Percentiles rank a stretch among this genome's conserved stretches.
Evolutionary conservation across 495 filamentous ascomycete genomes (phyloP).

Genomic region (Bacidia rubella): DNA sequence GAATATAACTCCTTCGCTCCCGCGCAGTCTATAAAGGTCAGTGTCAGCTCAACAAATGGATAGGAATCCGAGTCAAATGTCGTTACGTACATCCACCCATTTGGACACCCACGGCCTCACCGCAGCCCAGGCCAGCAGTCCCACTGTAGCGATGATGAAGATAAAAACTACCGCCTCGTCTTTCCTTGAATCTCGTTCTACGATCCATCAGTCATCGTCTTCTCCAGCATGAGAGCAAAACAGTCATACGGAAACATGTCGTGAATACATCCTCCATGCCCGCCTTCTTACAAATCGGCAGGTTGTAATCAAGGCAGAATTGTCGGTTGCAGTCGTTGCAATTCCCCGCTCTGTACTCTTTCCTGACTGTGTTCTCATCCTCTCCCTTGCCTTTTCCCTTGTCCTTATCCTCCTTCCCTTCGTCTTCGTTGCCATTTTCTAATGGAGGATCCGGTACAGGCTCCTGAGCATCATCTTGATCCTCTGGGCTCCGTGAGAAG

Average conservation of each 20-base stretch:
- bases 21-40: constrained; percentile 6
- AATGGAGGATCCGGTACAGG: neutral
- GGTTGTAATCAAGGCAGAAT: constrained; percentile 73
- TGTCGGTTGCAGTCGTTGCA: constrained; percentile 85
- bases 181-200: constrained; percentile 76
- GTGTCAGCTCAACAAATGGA: neutral
- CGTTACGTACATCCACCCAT: constrained; percentile 37
- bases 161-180: constrained; percentile 84
- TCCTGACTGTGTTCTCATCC: constrained; percentile 20
- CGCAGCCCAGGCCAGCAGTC: constrained; percentile 67
- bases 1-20: constrained; percentile 17
- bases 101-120: constrained; percentile 50
- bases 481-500: constrained; percentile 20
- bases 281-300: constrained; percentile 77
- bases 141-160: constrained; percentile 79
- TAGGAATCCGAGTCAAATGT: neutral
- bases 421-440: neutral
- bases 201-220: neutral
- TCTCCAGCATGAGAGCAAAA: neutral
- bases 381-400: neutral
- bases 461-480: constrained; percentile 12
- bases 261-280: constrained; percentile 78
- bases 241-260: constrained; percentile 66
- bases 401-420: neutral
- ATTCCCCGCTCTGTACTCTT: constrained; percentile 30